Evolutionary conservation across 116 monocot genomes (phyloP).

Genomic region (Thalassia testudinum): DNA sequence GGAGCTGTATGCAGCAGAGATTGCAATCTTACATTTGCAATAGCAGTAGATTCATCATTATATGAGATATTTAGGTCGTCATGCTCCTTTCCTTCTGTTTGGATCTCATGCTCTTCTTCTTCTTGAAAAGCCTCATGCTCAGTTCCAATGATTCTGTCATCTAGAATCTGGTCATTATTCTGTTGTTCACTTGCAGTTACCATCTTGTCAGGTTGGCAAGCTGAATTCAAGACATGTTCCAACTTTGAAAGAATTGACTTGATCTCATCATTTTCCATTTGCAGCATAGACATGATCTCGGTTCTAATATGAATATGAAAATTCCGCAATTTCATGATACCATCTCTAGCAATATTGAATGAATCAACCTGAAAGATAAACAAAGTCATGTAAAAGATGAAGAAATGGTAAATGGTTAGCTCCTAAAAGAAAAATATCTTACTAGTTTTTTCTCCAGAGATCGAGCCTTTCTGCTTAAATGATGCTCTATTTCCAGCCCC

Average conservation of each 20-base stretch:
- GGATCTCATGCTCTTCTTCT: no score
- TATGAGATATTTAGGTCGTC: constrained; percentile 52
- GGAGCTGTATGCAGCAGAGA: no score
- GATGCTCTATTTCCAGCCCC: constrained; percentile 84
- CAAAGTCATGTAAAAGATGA: background rate
- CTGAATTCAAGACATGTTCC: no score
- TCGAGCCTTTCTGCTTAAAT: constrained; percentile 53
- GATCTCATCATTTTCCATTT: constrained; percentile 38
- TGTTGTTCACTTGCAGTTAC: background rate
- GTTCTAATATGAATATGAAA: constrained; percentile 27
- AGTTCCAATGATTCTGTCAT: no score
- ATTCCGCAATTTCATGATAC: constrained; percentile 30
- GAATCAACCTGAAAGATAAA: constrained; percentile 31
- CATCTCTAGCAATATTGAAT: constrained; percentile 23
- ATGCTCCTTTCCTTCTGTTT: constrained; percentile 22
- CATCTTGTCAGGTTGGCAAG: no score
- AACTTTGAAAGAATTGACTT: constrained; percentile 25
- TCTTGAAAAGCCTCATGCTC: no score
- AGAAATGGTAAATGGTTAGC: background rate
- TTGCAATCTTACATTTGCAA: no score
- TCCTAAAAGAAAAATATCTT: constrained; percentile 7
- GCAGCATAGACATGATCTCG: constrained; percentile 53
- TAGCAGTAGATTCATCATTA: constrained; percentile 11
- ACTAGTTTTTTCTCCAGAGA: constrained; percentile 59
- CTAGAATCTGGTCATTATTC: no score